Base-by-base conservation (phyloP, 495 filamentous ascomycete genomes). In the Letharia lupina region DNA sequence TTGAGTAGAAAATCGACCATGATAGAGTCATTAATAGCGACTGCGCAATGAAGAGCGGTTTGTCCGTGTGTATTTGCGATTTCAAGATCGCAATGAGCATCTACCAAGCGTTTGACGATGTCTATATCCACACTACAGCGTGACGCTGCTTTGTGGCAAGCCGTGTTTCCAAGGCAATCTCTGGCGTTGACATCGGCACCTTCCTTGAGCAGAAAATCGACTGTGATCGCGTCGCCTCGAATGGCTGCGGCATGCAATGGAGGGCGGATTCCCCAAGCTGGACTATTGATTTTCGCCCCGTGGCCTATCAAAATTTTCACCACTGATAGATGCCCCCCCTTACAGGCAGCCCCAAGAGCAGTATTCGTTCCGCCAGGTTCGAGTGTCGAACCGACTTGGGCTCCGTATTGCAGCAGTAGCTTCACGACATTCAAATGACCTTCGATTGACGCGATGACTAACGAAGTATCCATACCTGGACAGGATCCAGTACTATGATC, bases 11-110 rank as follows among this genome's bases (percentile, higher is more conserved):
- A 42, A 9, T 42, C 39, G 59, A 40, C 37, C 11, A 61, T 13
- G 18, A 8, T 6, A 1, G 37, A 0, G 0, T 13, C 11, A 8
- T 18, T 7, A 1, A 3, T 0, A 4, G 0, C 9, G 39, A 20
- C 57, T 8, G 57, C 57, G 6, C 6, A 41, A 20, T 60, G 35
- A 39, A 60, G 57, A 37, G 39, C 39, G 9, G 57, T 39, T 3
- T 15, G 4, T 37, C 57, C 57, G 15, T 20, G 0, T 15, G 12
- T 13, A 20, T 41, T 33, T 39, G 6, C 20, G 18, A 37, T 33
- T 1, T 60, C 33, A 1, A 60, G 15, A 13, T 60, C 57, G 18
- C 35, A 37, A 60, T 12, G 12, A 13, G 15, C 35, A 60, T 60
- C 31, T 23, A 60, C 3, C 16, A 60, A 41, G 20, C 16, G 16